phyloP scores from a whole-genome alignment of 2,329 filamentous ascomycete genomes.

The Calonectria ilicicola region DNA sequence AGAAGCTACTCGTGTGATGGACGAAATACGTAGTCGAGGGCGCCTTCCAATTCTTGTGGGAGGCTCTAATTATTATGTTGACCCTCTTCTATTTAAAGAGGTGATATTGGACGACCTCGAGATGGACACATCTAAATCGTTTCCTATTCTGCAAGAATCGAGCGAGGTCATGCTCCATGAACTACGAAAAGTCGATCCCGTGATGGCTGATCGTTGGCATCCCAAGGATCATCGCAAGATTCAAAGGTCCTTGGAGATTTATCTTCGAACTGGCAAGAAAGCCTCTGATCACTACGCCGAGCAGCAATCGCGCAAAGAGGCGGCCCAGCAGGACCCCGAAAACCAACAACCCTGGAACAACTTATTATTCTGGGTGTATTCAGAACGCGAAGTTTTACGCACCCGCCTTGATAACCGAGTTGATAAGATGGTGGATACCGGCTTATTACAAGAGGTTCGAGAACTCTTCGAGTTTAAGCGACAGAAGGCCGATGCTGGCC shows the following conservation, averaged over 20 bases:
- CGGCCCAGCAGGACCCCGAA: slow-evolving; percentile 36
- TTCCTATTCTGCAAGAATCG: slow-evolving; percentile 78
- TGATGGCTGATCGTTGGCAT: slow-evolving; percentile 93
- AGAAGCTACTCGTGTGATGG: slow-evolving; percentile 76
- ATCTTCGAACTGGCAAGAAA: slow-evolving; percentile 80
- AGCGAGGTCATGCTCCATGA: slow-evolving; percentile 79
- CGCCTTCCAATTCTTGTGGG: slow-evolving; percentile 92
- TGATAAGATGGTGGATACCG: slow-evolving; percentile 80
- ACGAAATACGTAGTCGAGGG: slow-evolving; percentile 81
- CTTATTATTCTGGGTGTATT: slow-evolving; percentile 89
- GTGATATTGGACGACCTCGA: slow-evolving; percentile 64
- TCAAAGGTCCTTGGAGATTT: slow-evolving; percentile 89
- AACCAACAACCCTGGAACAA: slow-evolving; percentile 60
- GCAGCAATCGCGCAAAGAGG: slow-evolving; percentile 66
- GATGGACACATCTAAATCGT: slow-evolving; percentile 54
- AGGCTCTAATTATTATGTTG: slow-evolving; percentile 95
- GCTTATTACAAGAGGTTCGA: slow-evolving; percentile 62
- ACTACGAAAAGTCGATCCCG: slow-evolving; percentile 84
- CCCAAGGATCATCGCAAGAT: slow-evolving; percentile 94
- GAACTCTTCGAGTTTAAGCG: slow-evolving; percentile 58
- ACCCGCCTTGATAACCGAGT: slow-evolving; percentile 81
- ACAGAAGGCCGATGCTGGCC: slow-evolving; percentile 55
- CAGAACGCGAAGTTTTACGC: slow-evolving; percentile 75
- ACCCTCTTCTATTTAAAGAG: slow-evolving; percentile 83
- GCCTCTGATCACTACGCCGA: slow-evolving; percentile 91